phyloP scores from a whole-genome alignment of 2,329 filamentous ascomycete species.

The Alternaria arborescens region DNA sequence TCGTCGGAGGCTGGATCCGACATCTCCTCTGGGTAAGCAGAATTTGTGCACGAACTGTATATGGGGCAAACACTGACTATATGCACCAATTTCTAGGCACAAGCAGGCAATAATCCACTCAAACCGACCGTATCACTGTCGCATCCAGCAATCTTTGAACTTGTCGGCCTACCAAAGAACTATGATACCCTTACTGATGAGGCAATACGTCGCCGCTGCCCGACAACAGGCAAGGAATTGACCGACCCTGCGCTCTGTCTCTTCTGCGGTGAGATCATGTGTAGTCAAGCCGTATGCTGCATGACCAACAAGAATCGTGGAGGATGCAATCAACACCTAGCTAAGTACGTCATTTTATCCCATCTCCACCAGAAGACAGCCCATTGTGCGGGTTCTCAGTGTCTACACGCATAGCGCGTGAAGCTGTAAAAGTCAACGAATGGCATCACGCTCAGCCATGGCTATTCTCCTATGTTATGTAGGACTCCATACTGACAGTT shows the following conservation, averaged over 20 bases:
- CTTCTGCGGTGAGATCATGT: conserved; percentile 97
- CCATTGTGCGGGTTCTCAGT: too few relatives aligned
- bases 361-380: too few relatives aligned
- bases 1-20: conserved; percentile 76
- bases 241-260: conserved; percentile 91
- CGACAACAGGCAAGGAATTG: conserved; percentile 89
- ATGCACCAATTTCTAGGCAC: conserved; percentile 18
- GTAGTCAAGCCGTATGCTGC: conserved; percentile 92
- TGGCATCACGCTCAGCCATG: background rate
- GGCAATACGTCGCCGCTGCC: conserved; percentile 82
- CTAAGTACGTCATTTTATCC: conserved; percentile 67
- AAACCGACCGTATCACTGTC: conserved; percentile 62
- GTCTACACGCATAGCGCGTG: too few relatives aligned
- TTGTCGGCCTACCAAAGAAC: conserved; percentile 89
- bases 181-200: conserved; percentile 94
- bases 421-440: background rate
- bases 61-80: background rate
- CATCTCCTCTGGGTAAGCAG: conserved; percentile 59
- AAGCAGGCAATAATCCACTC: conserved; percentile 53
- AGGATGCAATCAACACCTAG: conserved; percentile 87
- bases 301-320: conserved; percentile 67
- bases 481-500: conserved; percentile 8
- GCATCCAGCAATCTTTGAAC: conserved; percentile 92
- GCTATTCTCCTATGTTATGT: conserved; percentile 19
- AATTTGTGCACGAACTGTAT: background rate